These are phyloP conservation scores for Exserohilum turcica DNA, from an alignment of 2,329 filamentous ascomycete genomes.

Conservation along the genomic window DNA sequence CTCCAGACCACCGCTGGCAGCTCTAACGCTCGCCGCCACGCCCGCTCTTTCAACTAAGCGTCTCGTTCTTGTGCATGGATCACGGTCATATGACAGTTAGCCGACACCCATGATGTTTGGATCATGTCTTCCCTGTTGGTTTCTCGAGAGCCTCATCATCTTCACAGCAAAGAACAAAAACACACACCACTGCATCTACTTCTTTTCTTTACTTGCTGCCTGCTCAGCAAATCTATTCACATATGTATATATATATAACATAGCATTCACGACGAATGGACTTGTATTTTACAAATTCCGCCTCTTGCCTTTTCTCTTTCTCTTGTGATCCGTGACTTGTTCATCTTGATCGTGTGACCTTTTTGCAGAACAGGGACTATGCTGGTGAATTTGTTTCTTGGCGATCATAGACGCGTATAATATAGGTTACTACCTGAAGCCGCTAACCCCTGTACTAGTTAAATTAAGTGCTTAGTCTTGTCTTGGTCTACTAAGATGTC, in stretches of 20 bases:
- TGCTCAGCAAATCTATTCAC: conserved; percentile 13
- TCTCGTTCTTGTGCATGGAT: neutral
- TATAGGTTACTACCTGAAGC: no score
- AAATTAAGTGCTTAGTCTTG: no score
- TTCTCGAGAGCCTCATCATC: conserved; percentile 13
- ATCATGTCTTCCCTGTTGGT: conserved; percentile 3
- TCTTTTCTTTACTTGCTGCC: conserved; percentile 17
- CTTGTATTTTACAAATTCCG: neutral
- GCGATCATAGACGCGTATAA: no score
- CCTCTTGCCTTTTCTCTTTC: neutral
- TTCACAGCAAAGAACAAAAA: conserved; percentile 11
- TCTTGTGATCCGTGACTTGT: no score
- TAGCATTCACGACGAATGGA: conserved; percentile 26
- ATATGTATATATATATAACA: conserved; percentile 17
- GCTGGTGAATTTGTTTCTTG: no score
- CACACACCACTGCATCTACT: conserved; percentile 3
- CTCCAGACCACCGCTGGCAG: conserved; percentile 31
- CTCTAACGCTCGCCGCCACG: conserved; percentile 39
- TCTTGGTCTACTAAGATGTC: no score
- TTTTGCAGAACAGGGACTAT: no score
- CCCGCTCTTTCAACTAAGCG: conserved; percentile 48
- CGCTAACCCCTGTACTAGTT: no score
- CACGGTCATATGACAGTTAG: conserved; percentile 1
- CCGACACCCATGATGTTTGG: conserved; percentile 15
- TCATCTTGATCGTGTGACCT: no score